Evolutionary conservation across 805 yeast genomes (phyloP), one percentile per base, ranked within the genome.

Genomic region (Torulaspora quercuum): DNA sequence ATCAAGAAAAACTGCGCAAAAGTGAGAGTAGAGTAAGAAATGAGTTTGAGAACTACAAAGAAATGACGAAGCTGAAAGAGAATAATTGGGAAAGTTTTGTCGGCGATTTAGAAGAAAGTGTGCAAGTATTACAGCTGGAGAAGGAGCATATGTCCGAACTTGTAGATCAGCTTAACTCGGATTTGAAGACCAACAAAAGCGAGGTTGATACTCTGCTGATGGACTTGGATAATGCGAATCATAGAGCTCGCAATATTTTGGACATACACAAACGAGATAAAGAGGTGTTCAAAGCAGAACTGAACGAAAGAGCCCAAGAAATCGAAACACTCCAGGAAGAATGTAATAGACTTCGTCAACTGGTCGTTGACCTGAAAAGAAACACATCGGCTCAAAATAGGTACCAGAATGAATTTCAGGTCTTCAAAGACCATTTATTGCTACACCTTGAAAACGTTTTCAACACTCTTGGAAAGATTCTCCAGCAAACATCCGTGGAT

Each of bases 401-500:
- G 25, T 35, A 41, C 21, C 49, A 46, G 25, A 29, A 49, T 6
- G 61, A 62, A 8, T 59, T 68, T 35, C 68, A 71, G 29, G 53
- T 65, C 29, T 72, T 71, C 21, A 66, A 69, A 36, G 64, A 66
- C 18, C 72, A 66, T 26, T 41, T 77, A 3, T 9, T 74, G 2
- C 57, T 64, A 4, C 73, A 72, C 41, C 69, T 77, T 29, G 68
- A 72, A 9, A 75, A 67, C 42, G 52, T 78, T n/a, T 61, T 78
- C 25, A 60, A 63, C 12, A 65, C 74, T 1, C 70, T 79, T 39
- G 69, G 72, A 25, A 70, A 72, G 44, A 68, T 80, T 2, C 66
- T 81, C 3, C 86, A 81, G 41, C 73, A 72, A 35, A 50, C 66
- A 3, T 79, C 86, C 0, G 67, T 79, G 11, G 62, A 64, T n/a